phyloP scores from a whole-genome alignment of 1,284 basidiomycete genomes.

The Lignosus rhinocerotis region DNA sequence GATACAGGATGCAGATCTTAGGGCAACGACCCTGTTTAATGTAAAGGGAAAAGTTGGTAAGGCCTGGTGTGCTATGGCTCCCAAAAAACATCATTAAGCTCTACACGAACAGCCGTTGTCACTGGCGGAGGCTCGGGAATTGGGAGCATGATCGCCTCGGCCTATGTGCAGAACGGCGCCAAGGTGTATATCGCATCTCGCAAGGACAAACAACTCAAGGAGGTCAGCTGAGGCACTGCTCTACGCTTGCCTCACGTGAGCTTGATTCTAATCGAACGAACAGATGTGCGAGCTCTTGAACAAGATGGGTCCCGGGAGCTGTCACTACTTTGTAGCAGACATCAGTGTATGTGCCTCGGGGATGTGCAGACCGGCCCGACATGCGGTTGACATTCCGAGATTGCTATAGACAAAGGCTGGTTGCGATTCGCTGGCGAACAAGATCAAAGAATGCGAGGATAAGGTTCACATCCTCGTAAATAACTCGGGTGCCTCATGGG shows the following conservation, averaged over 20 bases:
- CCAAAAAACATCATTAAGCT: background rate
- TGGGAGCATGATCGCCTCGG: slow-evolving; percentile 80
- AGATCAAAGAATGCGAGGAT: slow-evolving; percentile 67
- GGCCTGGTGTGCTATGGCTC: slow-evolving; percentile 20
- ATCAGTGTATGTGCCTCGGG: slow-evolving; percentile 52
- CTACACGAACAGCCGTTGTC: slow-evolving; percentile 56
- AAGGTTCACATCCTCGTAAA: slow-evolving; percentile 81
- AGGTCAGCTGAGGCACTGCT: slow-evolving; percentile 43
- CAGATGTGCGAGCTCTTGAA: slow-evolving; percentile 64
- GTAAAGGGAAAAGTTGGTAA: slow-evolving; percentile 76
- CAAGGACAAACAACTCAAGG: slow-evolving; percentile 76
- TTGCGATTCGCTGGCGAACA: slow-evolving; percentile 71
- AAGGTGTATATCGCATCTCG: slow-evolving; percentile 84
- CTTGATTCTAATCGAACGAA: background rate
- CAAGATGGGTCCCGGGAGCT: slow-evolving; percentile 56
- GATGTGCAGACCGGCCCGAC: background rate
- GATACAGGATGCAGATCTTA: slow-evolving; percentile 47
- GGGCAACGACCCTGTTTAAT: slow-evolving; percentile 61
- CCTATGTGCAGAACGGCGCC: slow-evolving; percentile 63
- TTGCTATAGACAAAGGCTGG: slow-evolving; percentile 68
- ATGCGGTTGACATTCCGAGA: background rate
- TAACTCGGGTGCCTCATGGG: slow-evolving; percentile 83
- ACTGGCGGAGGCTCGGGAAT: slow-evolving; percentile 82
- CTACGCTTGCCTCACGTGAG: background rate
- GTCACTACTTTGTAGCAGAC: slow-evolving; percentile 74